Percentiles rank a stretch among this genome's conserved stretches.
These are phyloP conservation scores for Alternaria gaisen DNA, from an alignment of 2,329 filamentous ascomycete species.

Conservation along the genomic window DNA sequence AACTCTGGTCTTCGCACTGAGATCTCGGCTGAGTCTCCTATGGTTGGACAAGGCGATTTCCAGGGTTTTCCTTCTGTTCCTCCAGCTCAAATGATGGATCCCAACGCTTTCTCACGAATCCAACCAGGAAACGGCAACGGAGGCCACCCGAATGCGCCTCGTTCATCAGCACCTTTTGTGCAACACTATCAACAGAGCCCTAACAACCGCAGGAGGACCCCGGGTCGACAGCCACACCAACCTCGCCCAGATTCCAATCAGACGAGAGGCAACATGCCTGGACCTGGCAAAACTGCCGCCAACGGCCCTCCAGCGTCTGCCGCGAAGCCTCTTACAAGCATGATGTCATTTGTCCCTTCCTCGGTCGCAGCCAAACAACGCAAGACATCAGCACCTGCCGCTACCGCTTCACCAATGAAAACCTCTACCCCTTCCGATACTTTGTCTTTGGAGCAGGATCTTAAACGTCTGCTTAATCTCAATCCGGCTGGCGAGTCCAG, in stretches of 20 bases:
- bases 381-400: conserved; percentile 29
- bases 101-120: conserved; percentile 28
- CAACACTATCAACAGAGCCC: conserved; percentile 35
- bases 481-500: conserved; percentile 32
- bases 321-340: conserved; percentile 34
- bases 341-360: conserved; percentile 49
- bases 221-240: conserved; percentile 34
- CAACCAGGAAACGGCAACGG: conserved; percentile 27
- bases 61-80: conserved; percentile 37
- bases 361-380: conserved; percentile 48
- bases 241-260: conserved; percentile 37
- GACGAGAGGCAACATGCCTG: conserved; percentile 23
- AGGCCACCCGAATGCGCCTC: conserved; percentile 27
- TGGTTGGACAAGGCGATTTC: conserved; percentile 32
- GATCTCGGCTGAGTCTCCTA: conserved; percentile 47
- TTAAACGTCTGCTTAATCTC: conserved; percentile 50
- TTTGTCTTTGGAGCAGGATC: conserved; percentile 45
- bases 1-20: conserved; percentile 57
- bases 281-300: conserved; percentile 20
- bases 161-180: conserved; percentile 39
- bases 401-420: conserved; percentile 24
- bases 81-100: conserved; percentile 26
- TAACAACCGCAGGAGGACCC: conserved; percentile 35
- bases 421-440: conserved; percentile 29
- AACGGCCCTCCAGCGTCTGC: conserved; percentile 25